Evolutionary conservation across 2,329 filamentous ascomycete species (phyloP).

Genomic region (Pyrenochaeta sp.): DNA sequence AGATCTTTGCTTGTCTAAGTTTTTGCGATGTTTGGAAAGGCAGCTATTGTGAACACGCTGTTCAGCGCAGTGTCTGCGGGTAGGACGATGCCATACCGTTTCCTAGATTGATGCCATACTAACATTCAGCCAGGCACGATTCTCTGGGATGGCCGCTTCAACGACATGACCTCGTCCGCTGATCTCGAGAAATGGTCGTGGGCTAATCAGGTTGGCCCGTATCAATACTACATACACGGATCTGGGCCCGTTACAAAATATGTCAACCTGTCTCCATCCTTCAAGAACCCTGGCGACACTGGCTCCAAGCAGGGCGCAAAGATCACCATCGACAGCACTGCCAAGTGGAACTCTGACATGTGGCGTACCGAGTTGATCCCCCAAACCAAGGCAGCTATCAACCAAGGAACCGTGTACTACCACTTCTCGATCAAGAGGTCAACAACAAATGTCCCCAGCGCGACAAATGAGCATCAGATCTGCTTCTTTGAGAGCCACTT

Average conservation of each 20-base stretch:
- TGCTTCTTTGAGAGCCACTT: conserved; percentile 74
- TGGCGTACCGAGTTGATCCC: conserved; percentile 78
- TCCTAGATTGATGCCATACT: neutral
- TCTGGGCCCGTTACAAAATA: conserved; percentile 64
- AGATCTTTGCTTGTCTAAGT: neutral
- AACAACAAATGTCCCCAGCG: conserved; percentile 67
- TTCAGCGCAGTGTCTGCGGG: conserved; percentile 44
- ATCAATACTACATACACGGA: conserved; percentile 79
- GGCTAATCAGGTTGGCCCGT: conserved; percentile 73
- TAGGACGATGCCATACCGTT: conserved; percentile 5
- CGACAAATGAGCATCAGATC: conserved; percentile 73
- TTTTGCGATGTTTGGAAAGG: conserved; percentile 43
- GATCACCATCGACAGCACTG: conserved; percentile 70
- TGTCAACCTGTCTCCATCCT: conserved; percentile 66
- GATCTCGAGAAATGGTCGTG: conserved; percentile 72
- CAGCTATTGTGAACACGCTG: conserved; percentile 38
- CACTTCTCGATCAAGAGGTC: conserved; percentile 74
- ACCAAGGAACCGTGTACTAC: conserved; percentile 73
- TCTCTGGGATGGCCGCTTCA: conserved; percentile 73
- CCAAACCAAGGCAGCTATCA: conserved; percentile 71
- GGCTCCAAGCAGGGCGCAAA: conserved; percentile 71
- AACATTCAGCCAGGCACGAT: conserved; percentile 52
- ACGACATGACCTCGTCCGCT: conserved; percentile 62
- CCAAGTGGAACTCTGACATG: conserved; percentile 80
- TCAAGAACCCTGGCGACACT: conserved; percentile 72